Conservation (phyloP, 2,329 filamentous ascomycete species). For the Penicillium italicum region DNA sequence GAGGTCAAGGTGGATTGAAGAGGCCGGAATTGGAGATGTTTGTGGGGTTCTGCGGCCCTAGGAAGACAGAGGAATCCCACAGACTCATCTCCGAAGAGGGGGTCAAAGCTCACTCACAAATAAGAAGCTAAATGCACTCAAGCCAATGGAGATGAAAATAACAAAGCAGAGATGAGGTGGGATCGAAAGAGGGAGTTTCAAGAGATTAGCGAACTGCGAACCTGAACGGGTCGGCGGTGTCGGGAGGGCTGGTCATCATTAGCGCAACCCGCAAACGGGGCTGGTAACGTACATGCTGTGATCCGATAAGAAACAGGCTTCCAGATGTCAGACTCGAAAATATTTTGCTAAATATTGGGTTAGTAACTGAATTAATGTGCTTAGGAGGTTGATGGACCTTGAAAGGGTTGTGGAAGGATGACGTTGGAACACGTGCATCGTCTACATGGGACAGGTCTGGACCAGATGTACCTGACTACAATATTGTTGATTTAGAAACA, state of each 20-base stretch:
- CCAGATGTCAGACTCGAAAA: background rate
- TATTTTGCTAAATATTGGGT: background rate
- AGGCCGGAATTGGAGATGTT: constrained; percentile 26
- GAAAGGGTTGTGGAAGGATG: constrained; percentile 11
- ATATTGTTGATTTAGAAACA: background rate
- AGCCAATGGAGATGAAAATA: constrained; percentile 3
- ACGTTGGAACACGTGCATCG: constrained; percentile 16
- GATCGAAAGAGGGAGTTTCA: constrained; percentile 2
- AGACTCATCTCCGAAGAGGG: constrained; percentile 4
- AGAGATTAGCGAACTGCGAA: constrained; percentile 19
- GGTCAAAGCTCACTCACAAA: constrained; percentile 19
- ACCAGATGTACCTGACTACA: background rate
- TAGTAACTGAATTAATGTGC: background rate
- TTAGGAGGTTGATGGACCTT: background rate
- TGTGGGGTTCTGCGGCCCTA: constrained; percentile 20
- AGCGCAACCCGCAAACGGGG: constrained; percentile 18
- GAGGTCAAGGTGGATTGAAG: constrained; percentile 11
- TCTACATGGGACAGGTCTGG: background rate
- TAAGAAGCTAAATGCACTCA: constrained; percentile 7
- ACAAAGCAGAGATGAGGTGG: constrained; percentile 4
- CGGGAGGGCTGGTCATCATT: constrained; percentile 15
- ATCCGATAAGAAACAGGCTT: background rate
- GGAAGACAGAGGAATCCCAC: constrained; percentile 18
- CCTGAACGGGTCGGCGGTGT: constrained; percentile 19
- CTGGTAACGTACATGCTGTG: background rate